Base-by-base conservation (phyloP, 208 protist species). In the Naegleria gruberi region DNA sequence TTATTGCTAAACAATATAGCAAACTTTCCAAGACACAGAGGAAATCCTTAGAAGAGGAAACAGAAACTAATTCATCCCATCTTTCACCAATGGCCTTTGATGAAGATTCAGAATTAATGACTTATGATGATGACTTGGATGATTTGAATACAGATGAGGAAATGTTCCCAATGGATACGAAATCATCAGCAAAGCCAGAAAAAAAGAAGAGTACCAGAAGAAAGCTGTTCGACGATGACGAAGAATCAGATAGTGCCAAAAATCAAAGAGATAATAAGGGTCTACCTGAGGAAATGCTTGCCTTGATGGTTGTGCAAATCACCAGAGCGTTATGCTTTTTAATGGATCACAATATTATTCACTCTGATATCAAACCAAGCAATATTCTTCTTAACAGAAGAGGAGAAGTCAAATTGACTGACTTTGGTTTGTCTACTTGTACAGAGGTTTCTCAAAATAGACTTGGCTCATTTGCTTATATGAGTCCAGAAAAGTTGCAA, bases 341-440 rank as follows among this genome's bases (percentile, higher is more conserved):
- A 19, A 23, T 30, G 15, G 51, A 65, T 30, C 51, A 65, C 12
- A 65, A 99, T 93, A 98, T 99, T 37, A 97, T 99, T 19, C 98
- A 99, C 91, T 94, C 97, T 34, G 97, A 98, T 91, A 98, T 98
- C 89, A 98, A 98, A 89, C 97, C 96, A 0, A 96, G 97, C 91
- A 98, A 98, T 97, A 90, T 92, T 12, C 19, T 51, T n/a, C n/a
- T 98, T 3, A 95, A 97, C 81, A 94, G 95, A 88, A 95, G 98
- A 86, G 92, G 96, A 47, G 97, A 98, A 91, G 95, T 99, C 77
- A 99, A 99, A 92, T 97, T 99, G 19, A 98, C 98, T 8, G 99
- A 99, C 93, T 99, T 99, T 95, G 99, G 99, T 26, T 99, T 98
- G 98, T 98, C 96, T 3, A 98, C 99, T 47, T 98, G 99, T 92